Base-by-base conservation (phyloP, 257 asterid genomes). In the Solanum peruvianum region DNA sequence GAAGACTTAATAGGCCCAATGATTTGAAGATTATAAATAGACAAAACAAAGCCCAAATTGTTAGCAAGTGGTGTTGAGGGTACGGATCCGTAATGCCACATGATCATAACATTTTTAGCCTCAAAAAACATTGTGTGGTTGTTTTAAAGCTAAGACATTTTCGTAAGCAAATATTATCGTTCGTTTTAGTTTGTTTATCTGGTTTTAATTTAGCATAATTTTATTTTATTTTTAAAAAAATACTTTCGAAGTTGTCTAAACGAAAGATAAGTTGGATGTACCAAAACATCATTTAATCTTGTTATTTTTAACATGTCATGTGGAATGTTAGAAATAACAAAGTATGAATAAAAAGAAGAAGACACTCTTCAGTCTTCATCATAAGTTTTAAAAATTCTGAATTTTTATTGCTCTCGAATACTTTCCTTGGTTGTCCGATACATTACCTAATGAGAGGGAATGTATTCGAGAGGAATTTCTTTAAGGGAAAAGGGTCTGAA, bases 41-140 rank as follows among this genome's bases (percentile, higher is more conserved):
- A 27, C 25, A 69, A 9, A 12, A 25, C 18, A 66, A 41, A 72
- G 80, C 86, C 92, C 92, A 91, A 90, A 18, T 91, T 87, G 87
- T 81, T 87, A 52, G 87, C 90, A 39, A 90, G 92, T 90, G 92
- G 91, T 42, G 58, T 86, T 14, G 72, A 81, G 84, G 85, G 92
- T 92, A 90, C 92, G 91, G 92, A 91, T 88, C 91, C 92, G 90
- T 90, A 86, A 66, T 81, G 69, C 93, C 94, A 92, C 92, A 86
- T 82, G 80, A 10, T 14, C 11, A 12, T 21, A 12, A 67, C 11
- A 31, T 31, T 31, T 37, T 73, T 25, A 39, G 21, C 49, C 82
- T 73, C 52, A 73, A 73, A 71, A 73, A 39, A 39, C 29, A 6
- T 73, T 39, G 35, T 33, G 42, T 9, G 78, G 27, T 69, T 18